Base-by-base conservation (phyloP, 495 filamentous ascomycete genomes). In the Opeltia flavorubescens region DNA sequence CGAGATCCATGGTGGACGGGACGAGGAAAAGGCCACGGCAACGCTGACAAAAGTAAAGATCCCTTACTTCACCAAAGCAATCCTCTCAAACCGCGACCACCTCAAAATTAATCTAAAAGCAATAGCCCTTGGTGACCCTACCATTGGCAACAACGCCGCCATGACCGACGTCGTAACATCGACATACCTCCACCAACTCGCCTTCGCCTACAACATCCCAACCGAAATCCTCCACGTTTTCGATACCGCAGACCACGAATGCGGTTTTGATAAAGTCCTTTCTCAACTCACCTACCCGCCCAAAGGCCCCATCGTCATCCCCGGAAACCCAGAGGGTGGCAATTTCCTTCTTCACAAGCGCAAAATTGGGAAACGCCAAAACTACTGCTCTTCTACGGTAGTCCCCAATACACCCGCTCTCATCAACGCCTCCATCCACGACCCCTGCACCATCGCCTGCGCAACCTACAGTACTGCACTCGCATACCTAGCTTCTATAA, bases 391-490 rank as follows among this genome's bases (percentile, higher is more conserved):
- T 44, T 44, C 55, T 39, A 57, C 50, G 13, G 5, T 6, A 17
- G n/a, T 50, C 4, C 57, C 58, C 2, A 53, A 42, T 11, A 61
- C 56, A 0, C 34, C 59, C 1, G 51, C 53, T 1, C 48, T 50
- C 9, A 51, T 70, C n/a, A 45, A 43, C 5, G 27, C 42, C 6
- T 61, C 66, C 26, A 63, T 67, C 35, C 59, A 64, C 30, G 58
- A 56, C n/a, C 57, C 57, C 42, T 70, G 67, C 53, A 58, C 62
- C 44, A 60, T 61, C 7, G 52, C 59, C 18, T 69, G 66, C 45
- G 64, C 66, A 12, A 62, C 61, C 18, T 64, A 56, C 44, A 60
- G 62, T 21, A 67, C 66, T 17, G 62, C 61, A 23, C 38, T 56
- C 23, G 55, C 62, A 35, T 63, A 62, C 49, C 44, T 66, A 21